Evolutionary conservation across 257 asterid species (phyloP), one percentile per base, ranked within the genome.

Genomic region (Primulina huaijiensis): DNA sequence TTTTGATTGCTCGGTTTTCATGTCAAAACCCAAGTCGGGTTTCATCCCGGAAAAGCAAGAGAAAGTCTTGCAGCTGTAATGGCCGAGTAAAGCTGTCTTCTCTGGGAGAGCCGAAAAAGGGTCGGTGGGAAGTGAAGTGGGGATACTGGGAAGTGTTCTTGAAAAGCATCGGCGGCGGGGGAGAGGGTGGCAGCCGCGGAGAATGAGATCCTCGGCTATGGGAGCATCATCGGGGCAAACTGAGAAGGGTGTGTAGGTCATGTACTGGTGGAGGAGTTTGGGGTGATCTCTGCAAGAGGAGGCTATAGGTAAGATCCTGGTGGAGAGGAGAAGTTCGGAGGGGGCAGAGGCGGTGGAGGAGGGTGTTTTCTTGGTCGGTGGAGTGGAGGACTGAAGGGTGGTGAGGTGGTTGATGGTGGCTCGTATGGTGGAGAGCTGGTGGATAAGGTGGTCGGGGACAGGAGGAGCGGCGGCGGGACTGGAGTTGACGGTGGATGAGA

Each of bases 131-230:
- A 88, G 89, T 0, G 89, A 65, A 55, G 68, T n/a, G 3, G 92
- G 80, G 3, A 57, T 21, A 38, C 81, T 5, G 67, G 84, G 19
- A 16, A 86, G 65, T 31, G 98, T 87, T 76, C 88, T 67, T 0
- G 96, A 81, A 75, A 93, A 93, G 87, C 97, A 90, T 19, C 99
- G 87, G 75, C 99, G 89, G 81, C 99, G 89, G 25, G 99, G 99
- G 57, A 93, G 90, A 70, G 99, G 99, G 80, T 87, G 95, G 86
- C 99, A 93, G 69, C 99, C 99, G 3, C 95, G 78, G 76, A 90
- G 86, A 3, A 93, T 86, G 53, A 93, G 94, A 9, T 89, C 84
- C 65, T 93, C 99, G 0, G 90, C 89, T 5, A 90, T 10, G 43
- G 83, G 73, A 38, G 87, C 30, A 62, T 93, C 99, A 64, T 74